Evolutionary conservation across 805 yeast species (phyloP), one percentile per base, ranked within the genome.

Genomic region (Pichia exigua): DNA sequence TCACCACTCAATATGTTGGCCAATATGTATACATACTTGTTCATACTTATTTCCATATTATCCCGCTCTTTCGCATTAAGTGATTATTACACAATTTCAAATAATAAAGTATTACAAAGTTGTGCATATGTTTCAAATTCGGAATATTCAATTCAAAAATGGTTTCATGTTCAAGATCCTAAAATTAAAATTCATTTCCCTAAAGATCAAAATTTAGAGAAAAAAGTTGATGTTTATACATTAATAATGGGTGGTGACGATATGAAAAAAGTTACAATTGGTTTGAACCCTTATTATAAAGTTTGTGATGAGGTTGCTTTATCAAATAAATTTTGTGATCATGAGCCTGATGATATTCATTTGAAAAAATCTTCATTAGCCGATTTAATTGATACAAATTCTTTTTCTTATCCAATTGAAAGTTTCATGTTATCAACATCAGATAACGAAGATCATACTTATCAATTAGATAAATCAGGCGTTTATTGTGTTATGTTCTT

Each of bases 281-380:
- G 61, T 11, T 50, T 59, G 4, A 44, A 57, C 5, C 62, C 69
- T 10, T 44, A 47, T 35, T 54, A 57, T 42, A 64, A 65, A 52
- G 59, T 66, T 24, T 67, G 71, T 55, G 71, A 67, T 49, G 70
- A 65, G 50, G 48, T 51, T 40, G 61, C 70, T 1, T 21, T 56
- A 24, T 55, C 55, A 12, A 38, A 46, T 2, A 57, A 59, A 5
- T 46, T 57, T 39, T 66, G 70, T 52, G 50, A 58, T 6, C 63
- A 57, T 40, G 53, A 56, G 1, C 15, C 54, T 2, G 54, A 46
- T 18, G 62, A 60, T 6, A 48, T 52, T 24, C 45, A 41, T n/a
- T 45, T 40, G 8, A 44, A 47, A 21, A 51, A 49, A 30, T 42
- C 44, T 9, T 41, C 63, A 3, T 43, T 66, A 12, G 40, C 48